A percentile compares a stretch with the other conserved stretches of the same genome.
Conservation (phyloP, 2,329 filamentous ascomycete genomes). For the Exutisphaerella laricina region DNA sequence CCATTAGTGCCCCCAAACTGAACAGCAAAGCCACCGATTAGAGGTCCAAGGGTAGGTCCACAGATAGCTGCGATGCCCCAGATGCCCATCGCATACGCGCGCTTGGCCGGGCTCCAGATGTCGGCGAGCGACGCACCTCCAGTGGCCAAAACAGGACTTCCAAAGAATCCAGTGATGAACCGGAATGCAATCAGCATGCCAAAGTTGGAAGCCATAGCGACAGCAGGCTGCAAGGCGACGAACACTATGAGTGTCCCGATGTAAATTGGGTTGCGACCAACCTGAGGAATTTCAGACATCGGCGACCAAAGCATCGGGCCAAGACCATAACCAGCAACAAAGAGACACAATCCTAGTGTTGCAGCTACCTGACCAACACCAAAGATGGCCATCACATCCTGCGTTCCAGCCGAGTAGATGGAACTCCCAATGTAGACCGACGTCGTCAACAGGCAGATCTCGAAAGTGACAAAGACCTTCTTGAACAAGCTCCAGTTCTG, state of each 20-base stretch:
- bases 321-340: slow-evolving; percentile 47
- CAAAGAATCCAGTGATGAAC: slow-evolving; percentile 50
- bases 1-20: slow-evolving; percentile 28
- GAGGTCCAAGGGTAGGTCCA: slow-evolving; percentile 38
- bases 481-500: slow-evolving; percentile 37
- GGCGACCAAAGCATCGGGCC: slow-evolving; percentile 45
- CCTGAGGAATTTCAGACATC: slow-evolving; percentile 46
- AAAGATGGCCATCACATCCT: slow-evolving; percentile 40
- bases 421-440: slow-evolving; percentile 49
- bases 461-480: slow-evolving; percentile 42
- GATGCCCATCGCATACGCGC: slow-evolving; percentile 37
- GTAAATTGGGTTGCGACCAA: slow-evolving; percentile 48
- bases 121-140: slow-evolving; percentile 43
- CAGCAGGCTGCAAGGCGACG: slow-evolving; percentile 46
- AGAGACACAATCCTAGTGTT: slow-evolving; percentile 46
- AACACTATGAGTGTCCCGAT: slow-evolving; percentile 46
- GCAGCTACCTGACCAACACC: slow-evolving; percentile 43
- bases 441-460: slow-evolving; percentile 46
- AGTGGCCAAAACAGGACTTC: slow-evolving; percentile 42
- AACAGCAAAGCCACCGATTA: slow-evolving; percentile 40
- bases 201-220: slow-evolving; percentile 47
- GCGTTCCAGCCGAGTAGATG: slow-evolving; percentile 46
- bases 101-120: slow-evolving; percentile 37
- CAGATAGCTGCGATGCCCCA: slow-evolving; percentile 39
- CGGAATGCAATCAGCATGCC: slow-evolving; percentile 49